Evolutionary conservation across 2,329 filamentous ascomycete species (phyloP).

Genomic region (Aureobasidium melanogenum): DNA sequence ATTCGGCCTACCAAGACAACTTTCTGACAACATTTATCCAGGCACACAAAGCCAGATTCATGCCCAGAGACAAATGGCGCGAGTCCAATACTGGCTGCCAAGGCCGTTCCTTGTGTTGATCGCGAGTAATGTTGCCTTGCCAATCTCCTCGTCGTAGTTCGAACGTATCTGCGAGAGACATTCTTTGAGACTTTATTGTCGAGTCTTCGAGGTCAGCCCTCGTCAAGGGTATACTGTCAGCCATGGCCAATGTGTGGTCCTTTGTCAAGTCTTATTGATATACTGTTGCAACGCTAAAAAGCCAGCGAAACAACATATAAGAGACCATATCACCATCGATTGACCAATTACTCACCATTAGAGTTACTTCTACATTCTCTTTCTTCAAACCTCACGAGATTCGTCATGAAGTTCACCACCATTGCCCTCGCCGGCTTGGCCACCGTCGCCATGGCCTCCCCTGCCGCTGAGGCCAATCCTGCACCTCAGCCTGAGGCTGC

Average conservation of each 20-base stretch:
- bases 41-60: neutral
- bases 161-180: neutral
- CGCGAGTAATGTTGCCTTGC: neutral
- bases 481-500: constrained; percentile 12
- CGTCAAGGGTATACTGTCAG: neutral
- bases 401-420: constrained; percentile 22
- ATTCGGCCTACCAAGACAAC: neutral
- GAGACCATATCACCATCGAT: neutral
- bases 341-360: neutral
- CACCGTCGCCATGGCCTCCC: constrained; percentile 17
- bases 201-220: neutral
- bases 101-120: neutral
- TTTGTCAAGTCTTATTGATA: neutral
- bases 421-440: constrained; percentile 9
- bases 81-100: neutral
- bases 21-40: neutral
- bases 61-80: neutral
- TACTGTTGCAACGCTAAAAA: neutral
- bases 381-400: neutral
- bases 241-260: neutral
- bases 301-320: neutral
- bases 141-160: neutral
- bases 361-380: neutral
- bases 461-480: constrained; percentile 19
- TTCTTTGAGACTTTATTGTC: neutral